Conservation (phyloP, 352 stramenopile genomes). For the Phytophthora cryptogea region DNA sequence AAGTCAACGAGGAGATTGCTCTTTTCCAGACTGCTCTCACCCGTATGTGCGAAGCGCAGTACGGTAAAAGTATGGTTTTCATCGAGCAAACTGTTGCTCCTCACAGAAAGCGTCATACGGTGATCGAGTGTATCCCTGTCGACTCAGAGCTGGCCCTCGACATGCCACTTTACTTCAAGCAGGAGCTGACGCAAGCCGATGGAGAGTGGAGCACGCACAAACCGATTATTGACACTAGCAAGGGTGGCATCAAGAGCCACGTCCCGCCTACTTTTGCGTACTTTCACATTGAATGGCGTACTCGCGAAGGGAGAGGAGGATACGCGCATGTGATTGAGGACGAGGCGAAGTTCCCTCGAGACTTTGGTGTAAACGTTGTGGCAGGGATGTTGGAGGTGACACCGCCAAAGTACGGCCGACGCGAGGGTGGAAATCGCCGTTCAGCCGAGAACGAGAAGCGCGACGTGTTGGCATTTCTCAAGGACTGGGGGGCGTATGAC, state of each 20-base stretch:
- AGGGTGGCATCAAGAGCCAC: slow-evolving; percentile 60
- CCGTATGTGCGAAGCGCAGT: slow-evolving; percentile 61
- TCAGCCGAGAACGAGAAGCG: slow-evolving; percentile 65
- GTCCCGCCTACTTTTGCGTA: slow-evolving; percentile 83
- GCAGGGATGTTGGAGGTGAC: slow-evolving; percentile 77
- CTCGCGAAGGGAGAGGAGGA: slow-evolving; percentile 39
- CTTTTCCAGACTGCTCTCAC: slow-evolving; percentile 67
- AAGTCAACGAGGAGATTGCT: slow-evolving; percentile 64
- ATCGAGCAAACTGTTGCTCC: slow-evolving; percentile 78
- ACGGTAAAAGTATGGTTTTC: slow-evolving; percentile 70
- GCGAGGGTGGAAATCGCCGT: slow-evolving; percentile 34
- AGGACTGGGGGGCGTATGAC: slow-evolving; percentile 72
- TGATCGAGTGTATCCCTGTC: slow-evolving; percentile 84
- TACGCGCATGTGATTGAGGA: slow-evolving; percentile 88
- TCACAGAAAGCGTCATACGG: slow-evolving; percentile 63
- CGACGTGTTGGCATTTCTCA: slow-evolving; percentile 63
- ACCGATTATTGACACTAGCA: slow-evolving; percentile 78
- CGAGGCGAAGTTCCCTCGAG: slow-evolving; percentile 66
- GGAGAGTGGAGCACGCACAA: slow-evolving; percentile 84
- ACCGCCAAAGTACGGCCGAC: slow-evolving; percentile 64
- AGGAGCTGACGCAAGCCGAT: slow-evolving; percentile 77
- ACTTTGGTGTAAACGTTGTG: slow-evolving; percentile 83
- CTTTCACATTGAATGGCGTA: slow-evolving; percentile 84
- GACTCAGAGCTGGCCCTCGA: slow-evolving; percentile 61
- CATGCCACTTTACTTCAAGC: slow-evolving; percentile 83